Percentiles rank a stretch among this genome's conserved stretches.
These are phyloP conservation scores for Phaeomoniella chlamydospora DNA, from an alignment of 2,329 filamentous ascomycete genomes.

Conservation along the genomic window DNA sequence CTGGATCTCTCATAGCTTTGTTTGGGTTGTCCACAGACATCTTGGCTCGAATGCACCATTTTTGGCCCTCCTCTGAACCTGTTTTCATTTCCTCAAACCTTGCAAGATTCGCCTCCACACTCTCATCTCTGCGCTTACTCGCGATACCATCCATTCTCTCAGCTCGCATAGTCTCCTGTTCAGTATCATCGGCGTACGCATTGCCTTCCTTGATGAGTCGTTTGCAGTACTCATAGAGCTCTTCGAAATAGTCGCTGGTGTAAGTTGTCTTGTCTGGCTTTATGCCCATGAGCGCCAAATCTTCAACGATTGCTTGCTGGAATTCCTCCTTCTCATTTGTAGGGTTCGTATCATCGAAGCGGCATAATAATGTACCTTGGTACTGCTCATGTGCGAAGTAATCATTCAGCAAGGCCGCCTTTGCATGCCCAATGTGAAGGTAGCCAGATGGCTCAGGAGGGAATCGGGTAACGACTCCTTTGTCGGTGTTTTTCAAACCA, in stretches of 20 bases:
- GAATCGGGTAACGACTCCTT: conserved; percentile 19
- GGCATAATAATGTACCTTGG: conserved; percentile 66
- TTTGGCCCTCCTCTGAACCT: conserved; percentile 61
- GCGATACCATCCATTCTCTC: conserved; percentile 75
- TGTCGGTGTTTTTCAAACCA: conserved; percentile 14
- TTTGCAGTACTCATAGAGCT: conserved; percentile 74
- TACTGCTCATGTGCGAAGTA: conserved; percentile 17
- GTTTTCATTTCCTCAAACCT: conserved; percentile 91
- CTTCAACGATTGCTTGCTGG: conserved; percentile 84
- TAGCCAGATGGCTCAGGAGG: conserved; percentile 21
- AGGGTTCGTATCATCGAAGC: conserved; percentile 96
- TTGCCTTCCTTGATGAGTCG: conserved; percentile 73
- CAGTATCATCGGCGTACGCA: conserved; percentile 90
- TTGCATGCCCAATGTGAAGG: conserved; percentile 19
- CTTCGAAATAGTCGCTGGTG: conserved; percentile 91
- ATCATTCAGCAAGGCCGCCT: conserved; percentile 17
- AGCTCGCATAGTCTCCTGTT: conserved; percentile 73
- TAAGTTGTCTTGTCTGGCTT: conserved; percentile 75
- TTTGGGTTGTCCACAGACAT: conserved; percentile 85
- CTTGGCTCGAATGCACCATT: conserved; percentile 89
- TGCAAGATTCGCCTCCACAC: conserved; percentile 68
- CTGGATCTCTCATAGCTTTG: conserved; percentile 89
- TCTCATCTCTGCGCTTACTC: conserved; percentile 64
- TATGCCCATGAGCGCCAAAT: conserved; percentile 81
- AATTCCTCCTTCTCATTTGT: conserved; percentile 95